phyloP scores from a whole-genome alignment of 2,329 filamentous ascomycete genomes.

The Uncinocarpus reesii region DNA sequence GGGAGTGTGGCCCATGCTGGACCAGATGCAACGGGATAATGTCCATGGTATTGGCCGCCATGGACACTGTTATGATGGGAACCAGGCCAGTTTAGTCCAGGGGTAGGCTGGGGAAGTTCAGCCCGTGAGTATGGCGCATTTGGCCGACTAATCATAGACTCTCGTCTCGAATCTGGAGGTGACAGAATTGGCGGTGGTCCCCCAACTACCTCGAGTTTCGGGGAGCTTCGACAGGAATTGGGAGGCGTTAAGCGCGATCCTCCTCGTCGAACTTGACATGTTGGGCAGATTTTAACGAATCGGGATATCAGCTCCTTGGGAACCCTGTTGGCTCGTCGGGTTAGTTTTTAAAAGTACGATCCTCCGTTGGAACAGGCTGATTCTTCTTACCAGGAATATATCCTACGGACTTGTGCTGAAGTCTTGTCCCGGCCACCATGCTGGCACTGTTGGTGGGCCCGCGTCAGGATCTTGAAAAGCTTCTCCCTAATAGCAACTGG shows the following conservation, averaged over 20 bases:
- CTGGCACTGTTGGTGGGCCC: slow-evolving; percentile 42
- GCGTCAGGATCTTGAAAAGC: slow-evolving; percentile 42
- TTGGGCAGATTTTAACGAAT: slow-evolving; percentile 43
- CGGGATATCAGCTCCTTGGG: slow-evolving; percentile 44
- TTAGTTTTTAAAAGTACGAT: neutral
- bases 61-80: slow-evolving; percentile 17
- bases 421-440: slow-evolving; percentile 46
- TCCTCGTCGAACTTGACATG: slow-evolving; percentile 40
- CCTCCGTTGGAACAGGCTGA: neutral
- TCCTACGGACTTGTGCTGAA: slow-evolving; percentile 41
- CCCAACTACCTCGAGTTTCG: slow-evolving; percentile 25
- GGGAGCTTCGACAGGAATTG: slow-evolving; percentile 32
- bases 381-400: slow-evolving; percentile 40
- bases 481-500: slow-evolving; percentile 45
- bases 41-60: slow-evolving; percentile 20
- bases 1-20: slow-evolving; percentile 15
- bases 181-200: slow-evolving; percentile 31
- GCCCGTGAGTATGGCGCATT: slow-evolving; percentile 13
- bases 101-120: slow-evolving; percentile 12
- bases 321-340: slow-evolving; percentile 31
- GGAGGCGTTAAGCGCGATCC: slow-evolving; percentile 34
- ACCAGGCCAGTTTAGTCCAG: slow-evolving; percentile 12
- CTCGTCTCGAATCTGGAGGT: slow-evolving; percentile 29
- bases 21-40: slow-evolving; percentile 23
- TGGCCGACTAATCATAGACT: slow-evolving; percentile 27